Base-by-base conservation (phyloP, 352 stramenopile genomes). In the Phytopythium kandeliae region DNA sequence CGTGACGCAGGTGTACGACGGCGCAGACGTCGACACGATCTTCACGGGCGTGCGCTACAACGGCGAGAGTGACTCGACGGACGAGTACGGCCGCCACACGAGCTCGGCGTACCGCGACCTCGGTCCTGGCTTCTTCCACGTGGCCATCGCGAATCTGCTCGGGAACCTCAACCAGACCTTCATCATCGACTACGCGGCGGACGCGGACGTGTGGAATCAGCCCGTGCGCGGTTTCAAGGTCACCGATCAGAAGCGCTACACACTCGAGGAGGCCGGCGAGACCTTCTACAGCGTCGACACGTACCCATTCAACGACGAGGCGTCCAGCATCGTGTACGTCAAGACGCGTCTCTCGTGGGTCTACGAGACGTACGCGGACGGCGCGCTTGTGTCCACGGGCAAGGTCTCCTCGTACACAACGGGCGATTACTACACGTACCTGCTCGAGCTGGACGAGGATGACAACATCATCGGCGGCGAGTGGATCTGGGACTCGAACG, bases 41-140 rank as follows among this genome's bases (percentile, higher is more conserved):
- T 76, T 85, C 41, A 79, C 70, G 2, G 74, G 71, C 15, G 59
- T 57, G 13, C 68, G 69, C 2, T 81, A 65, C 46, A 67, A 75
- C 13, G 74, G 68, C 6, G 35, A 25, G 4, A 45, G 36, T 4
- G 56, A 38, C 2, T 21, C 17, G 2, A 51, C 44, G 15, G 73
- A 85, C 55, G 26, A 66, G 35, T 85, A 78, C 43, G 70, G 73
- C 46, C 70, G 73, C 48, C 77, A 67, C 45, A 58, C 45, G 8
- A 71, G 63, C 10, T 30, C 63, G n/a, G 47, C 71, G 34, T 57
- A 56, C 40, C 62, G 58, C 22, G 62, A 66, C 40, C 24, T 71
- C 30, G 54, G 59, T 2, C 30, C 65, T 6, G 62, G 62, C 0
- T 63, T 56, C 51, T 74, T 69, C 41, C 51, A 71, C 47, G 57